Evolutionary conservation across 441 rosid genomes (phyloP).

Genomic region (Flueggea neowawraea): DNA sequence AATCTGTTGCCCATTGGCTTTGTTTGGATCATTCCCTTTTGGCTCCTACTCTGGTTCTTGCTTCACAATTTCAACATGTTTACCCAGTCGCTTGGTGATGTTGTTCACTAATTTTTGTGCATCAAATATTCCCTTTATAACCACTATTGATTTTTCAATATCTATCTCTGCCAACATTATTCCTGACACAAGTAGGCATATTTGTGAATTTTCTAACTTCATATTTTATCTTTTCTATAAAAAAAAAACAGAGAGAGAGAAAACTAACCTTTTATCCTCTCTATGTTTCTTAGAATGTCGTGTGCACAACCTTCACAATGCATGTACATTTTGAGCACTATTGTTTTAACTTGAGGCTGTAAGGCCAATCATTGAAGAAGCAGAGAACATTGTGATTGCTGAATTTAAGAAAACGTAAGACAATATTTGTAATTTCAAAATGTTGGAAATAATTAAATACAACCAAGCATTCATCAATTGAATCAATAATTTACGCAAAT

Average conservation of each 20-base stretch:
- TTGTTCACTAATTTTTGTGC: conserved; percentile 35
- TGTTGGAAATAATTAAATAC: too few species aligned
- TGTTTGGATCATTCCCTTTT: conserved; percentile 6
- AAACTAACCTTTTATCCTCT: conserved; percentile 44
- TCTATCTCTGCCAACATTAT: conserved; percentile 39
- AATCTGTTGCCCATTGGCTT: conserved; percentile 10
- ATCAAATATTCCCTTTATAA: conserved; percentile 45
- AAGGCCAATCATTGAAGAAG: not conserved
- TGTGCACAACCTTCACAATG: conserved; percentile 69
- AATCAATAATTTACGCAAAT: too few species aligned
- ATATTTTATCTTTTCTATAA: too few species aligned
- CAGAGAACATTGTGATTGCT: too few species aligned
- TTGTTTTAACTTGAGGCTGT: conserved; percentile 33
- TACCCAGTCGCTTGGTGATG: conserved; percentile 31
- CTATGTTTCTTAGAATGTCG: conserved; percentile 41
- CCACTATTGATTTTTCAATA: conserved; percentile 38
- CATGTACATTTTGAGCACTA: conserved; percentile 45
- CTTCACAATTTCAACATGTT: conserved; percentile 40
- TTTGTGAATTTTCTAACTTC: too few species aligned
- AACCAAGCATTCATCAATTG: too few species aligned
- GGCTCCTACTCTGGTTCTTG: conserved; percentile 8
- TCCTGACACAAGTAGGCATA: conserved; percentile 20
- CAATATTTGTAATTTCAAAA: too few species aligned
- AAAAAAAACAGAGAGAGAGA: too few species aligned
- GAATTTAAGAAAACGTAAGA: too few species aligned